Conservation (phyloP, 1,284 basidiomycete genomes). For the Rhodotorula glutinis region DNA sequence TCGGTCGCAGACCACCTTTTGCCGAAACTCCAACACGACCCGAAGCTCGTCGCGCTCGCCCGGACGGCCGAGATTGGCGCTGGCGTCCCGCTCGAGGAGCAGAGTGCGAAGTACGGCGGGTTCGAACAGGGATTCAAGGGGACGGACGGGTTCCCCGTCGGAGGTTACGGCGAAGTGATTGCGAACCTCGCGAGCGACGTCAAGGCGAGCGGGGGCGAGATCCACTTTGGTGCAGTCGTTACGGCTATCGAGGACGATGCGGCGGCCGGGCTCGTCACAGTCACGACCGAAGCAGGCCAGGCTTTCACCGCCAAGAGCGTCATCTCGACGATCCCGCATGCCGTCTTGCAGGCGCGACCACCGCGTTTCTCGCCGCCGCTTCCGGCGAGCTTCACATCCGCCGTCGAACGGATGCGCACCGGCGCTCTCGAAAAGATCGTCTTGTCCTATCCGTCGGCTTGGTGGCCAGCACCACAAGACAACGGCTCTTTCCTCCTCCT, state of each 20-base stretch:
- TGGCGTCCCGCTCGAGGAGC: constrained; percentile 52
- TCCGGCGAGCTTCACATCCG: constrained; percentile 41
- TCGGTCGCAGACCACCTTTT: constrained; percentile 31
- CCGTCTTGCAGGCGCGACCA: constrained; percentile 47
- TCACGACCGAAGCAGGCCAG: constrained; percentile 44
- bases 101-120: constrained; percentile 50
- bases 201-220: constrained; percentile 46
- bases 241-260: constrained; percentile 35
- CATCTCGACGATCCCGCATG: constrained; percentile 52
- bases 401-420: constrained; percentile 48
- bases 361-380: constrained; percentile 48
- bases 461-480: constrained; percentile 50
- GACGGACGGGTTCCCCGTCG: constrained; percentile 53
- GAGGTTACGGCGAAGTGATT: constrained; percentile 51
- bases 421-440: constrained; percentile 54
- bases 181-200: constrained; percentile 49
- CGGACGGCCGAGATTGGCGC: constrained; percentile 53
- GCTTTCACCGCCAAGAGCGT: constrained; percentile 47
- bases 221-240: constrained; percentile 47
- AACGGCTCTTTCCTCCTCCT: constrained; percentile 39
- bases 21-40: constrained; percentile 8
- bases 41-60: constrained; percentile 45
- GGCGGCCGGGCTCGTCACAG: constrained; percentile 33
- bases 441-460: constrained; percentile 50
- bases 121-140: constrained; percentile 51